Conservation (phyloP, 2,329 filamentous ascomycete genomes). For the Fusarium decemcellulare region DNA sequence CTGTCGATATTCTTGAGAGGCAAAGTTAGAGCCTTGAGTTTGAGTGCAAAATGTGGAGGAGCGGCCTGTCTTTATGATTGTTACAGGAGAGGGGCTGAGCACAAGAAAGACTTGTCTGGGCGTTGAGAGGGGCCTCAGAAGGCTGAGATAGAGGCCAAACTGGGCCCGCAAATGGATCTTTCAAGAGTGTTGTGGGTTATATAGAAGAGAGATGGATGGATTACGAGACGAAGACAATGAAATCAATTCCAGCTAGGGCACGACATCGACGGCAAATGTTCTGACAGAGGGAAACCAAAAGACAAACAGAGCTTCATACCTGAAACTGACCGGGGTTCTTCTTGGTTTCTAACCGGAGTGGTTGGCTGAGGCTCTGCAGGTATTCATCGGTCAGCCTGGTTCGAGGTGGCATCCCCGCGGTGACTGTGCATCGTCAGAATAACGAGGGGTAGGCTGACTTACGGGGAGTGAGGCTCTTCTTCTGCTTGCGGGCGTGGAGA, state of each 20-base stretch:
- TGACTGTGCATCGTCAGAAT: slow-evolving; percentile 5
- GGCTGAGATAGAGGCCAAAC: not conserved
- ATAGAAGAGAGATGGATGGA: not conserved
- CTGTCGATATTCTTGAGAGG: slow-evolving; percentile 17
- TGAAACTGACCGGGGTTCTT: slow-evolving; percentile 16
- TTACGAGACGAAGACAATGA: not conserved
- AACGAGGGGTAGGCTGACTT: slow-evolving; percentile 3
- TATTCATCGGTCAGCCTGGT: slow-evolving; percentile 13
- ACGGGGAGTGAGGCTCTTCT: slow-evolving; percentile 18
- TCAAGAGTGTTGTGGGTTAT: not conserved
- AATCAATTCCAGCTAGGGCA: not conserved
- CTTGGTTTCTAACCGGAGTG: slow-evolving; percentile 2
- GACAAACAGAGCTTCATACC: slow-evolving; percentile 25
- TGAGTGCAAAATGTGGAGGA: not conserved
- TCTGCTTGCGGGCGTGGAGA: slow-evolving; percentile 36
- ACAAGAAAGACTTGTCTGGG: not conserved
- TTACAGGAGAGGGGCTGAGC: not conserved
- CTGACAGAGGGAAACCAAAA: not conserved
- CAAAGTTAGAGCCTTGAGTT: slow-evolving; percentile 23
- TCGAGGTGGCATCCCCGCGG: slow-evolving; percentile 3
- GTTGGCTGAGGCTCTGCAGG: slow-evolving; percentile 8
- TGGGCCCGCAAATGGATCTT: too few species aligned
- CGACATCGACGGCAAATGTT: not conserved
- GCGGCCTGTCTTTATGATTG: not conserved
- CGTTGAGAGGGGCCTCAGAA: not conserved